phyloP scores from a whole-genome alignment of 371 early-diverging fungal genomes.

The Mortierella sp. region DNA sequence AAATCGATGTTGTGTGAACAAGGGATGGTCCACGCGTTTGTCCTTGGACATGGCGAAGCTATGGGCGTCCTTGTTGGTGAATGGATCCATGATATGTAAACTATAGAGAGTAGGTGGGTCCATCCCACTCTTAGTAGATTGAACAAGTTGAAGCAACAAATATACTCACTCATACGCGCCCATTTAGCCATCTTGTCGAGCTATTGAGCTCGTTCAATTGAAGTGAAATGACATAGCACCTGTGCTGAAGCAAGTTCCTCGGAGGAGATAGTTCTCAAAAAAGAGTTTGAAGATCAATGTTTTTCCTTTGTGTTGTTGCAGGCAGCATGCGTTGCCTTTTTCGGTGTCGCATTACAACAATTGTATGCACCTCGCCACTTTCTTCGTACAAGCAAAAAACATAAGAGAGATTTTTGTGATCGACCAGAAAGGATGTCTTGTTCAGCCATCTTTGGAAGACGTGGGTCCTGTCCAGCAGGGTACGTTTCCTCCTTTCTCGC shows the following conservation, averaged over 20 bases:
- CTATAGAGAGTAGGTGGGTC: neutral
- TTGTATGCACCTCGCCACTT: neutral
- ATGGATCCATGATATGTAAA: slow-evolving; percentile 50
- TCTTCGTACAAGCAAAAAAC: neutral
- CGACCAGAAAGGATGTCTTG: neutral
- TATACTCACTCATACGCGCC: neutral
- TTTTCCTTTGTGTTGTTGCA: neutral
- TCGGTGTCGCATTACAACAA: neutral
- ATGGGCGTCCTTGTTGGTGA: slow-evolving; percentile 53
- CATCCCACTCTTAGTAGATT: neutral
- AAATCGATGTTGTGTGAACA: slow-evolving; percentile 73
- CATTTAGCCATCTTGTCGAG: neutral
- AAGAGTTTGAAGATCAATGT: neutral
- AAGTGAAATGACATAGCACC: neutral
- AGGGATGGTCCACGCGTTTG: slow-evolving; percentile 85
- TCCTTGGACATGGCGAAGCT: slow-evolving; percentile 64
- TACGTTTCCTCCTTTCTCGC: neutral
- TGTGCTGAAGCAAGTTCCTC: neutral
- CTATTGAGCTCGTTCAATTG: neutral
- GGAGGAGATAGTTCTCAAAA: too few species aligned
- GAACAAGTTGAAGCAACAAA: neutral
- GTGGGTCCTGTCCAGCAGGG: neutral
- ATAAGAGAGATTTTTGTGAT: neutral
- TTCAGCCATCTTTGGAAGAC: neutral
- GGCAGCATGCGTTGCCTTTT: neutral